Percentiles rank a stretch among this genome's conserved stretches.
phyloP scores from a whole-genome alignment of 2,329 filamentous ascomycete genomes.

The Aureobasidium uvarum region DNA sequence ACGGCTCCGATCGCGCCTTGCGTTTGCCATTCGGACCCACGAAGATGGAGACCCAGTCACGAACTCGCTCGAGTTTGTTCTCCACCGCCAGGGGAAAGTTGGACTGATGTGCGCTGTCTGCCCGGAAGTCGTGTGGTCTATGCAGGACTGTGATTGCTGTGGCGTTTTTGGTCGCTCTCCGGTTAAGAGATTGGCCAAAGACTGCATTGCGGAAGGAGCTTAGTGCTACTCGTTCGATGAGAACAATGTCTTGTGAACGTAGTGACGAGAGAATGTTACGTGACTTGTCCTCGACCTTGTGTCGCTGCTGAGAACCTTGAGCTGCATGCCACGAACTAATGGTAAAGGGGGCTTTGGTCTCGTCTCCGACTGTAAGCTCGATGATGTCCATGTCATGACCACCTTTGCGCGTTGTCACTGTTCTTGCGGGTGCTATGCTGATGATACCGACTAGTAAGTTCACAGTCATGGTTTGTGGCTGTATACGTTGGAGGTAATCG shows the following conservation, averaged over 20 bases:
- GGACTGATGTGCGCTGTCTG: constrained; percentile 1
- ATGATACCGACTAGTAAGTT: constrained; percentile 80
- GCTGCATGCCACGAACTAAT: constrained; percentile 78
- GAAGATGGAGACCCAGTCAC: constrained; percentile 27
- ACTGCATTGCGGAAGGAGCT: constrained; percentile 72
- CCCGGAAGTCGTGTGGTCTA: background rate
- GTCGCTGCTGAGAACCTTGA: constrained; percentile 31
- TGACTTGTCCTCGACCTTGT: constrained; percentile 33
- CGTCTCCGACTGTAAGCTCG: constrained; percentile 79
- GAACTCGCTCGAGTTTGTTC: constrained; percentile 27
- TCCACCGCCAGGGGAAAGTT: background rate
- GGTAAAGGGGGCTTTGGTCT: constrained; percentile 75
- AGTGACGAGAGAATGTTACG: constrained; percentile 49
- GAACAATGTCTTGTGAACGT: constrained; percentile 70
- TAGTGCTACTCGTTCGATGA: constrained; percentile 76
- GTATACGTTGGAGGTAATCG: constrained; percentile 61
- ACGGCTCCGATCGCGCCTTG: background rate
- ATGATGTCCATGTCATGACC: constrained; percentile 59
- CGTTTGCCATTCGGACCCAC: constrained; percentile 26
- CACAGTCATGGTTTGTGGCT: constrained; percentile 77
- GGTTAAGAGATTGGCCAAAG: constrained; percentile 77
- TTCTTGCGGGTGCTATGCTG: constrained; percentile 64
- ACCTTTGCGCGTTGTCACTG: constrained; percentile 63
- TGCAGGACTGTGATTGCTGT: constrained; percentile 53
- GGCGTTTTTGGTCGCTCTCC: constrained; percentile 64